phyloP scores from a whole-genome alignment of 306 rosid species.

The Corylus americana region DNA sequence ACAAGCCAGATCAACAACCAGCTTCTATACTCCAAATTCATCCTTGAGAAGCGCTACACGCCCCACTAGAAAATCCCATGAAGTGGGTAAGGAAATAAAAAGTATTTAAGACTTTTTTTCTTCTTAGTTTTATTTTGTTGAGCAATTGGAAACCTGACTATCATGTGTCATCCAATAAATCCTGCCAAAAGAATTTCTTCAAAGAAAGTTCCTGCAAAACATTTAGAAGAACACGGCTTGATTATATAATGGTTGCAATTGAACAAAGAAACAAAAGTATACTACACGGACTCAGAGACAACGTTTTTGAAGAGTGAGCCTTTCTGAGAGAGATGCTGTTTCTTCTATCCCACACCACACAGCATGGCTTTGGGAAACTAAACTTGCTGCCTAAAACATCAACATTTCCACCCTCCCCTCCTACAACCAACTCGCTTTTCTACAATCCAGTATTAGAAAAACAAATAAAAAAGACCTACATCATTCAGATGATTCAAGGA shows the following conservation, averaged over 20 bases:
- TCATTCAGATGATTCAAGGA: constrained; percentile 14
- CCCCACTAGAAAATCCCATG: constrained; percentile 38
- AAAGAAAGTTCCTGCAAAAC: constrained; percentile 42
- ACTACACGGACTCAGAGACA: not conserved
- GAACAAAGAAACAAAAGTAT: not conserved
- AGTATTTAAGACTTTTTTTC: constrained; percentile 29
- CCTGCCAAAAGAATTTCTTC: constrained; percentile 44
- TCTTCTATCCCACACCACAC: not conserved
- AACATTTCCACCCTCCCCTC: not conserved
- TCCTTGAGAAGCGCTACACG: constrained; percentile 36
- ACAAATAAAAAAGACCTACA: not conserved
- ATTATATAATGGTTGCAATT: not conserved
- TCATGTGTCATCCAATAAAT: constrained; percentile 27
- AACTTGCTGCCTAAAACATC: not conserved
- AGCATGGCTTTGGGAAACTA: not conserved
- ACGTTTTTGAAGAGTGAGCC: not conserved
- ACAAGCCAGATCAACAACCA: constrained; percentile 35
- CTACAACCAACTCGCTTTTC: not conserved
- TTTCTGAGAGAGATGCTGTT: not conserved
- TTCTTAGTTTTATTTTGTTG: constrained; percentile 35
- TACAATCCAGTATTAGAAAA: not conserved
- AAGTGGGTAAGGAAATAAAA: constrained; percentile 30
- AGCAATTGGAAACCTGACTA: constrained; percentile 34
- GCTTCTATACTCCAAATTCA: constrained; percentile 35
- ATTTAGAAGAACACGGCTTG: constrained; percentile 9